Evolutionary conservation across 2,329 filamentous ascomycete genomes (phyloP), one percentile per base, ranked within the genome.

Genomic region (Sarocladium kiliense): DNA sequence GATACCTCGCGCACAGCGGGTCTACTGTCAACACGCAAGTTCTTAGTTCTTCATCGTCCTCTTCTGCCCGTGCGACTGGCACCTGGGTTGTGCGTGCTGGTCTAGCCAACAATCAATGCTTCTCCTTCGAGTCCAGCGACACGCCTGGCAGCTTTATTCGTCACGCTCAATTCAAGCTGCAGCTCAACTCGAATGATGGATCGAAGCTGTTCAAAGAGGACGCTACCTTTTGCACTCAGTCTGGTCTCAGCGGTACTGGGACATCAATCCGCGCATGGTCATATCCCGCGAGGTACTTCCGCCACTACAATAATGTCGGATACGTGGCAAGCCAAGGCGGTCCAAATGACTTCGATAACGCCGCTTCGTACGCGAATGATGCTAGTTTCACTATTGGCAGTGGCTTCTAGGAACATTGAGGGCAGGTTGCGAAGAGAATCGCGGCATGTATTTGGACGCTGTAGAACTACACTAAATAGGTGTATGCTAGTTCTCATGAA

Each of bases 41-140:
- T 11, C 75, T 84, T 57, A 70, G 76, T 0, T 78, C 76, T 18
- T 76, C 76, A 25, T 82, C 76, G 66, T 69, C 63, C 45, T 74
- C 72, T 0, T 61, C 71, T 1, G 74, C 83, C 50, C 77, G 83
- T 57, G 68, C 76, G 55, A 71, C 76, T 56, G 76, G 78, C 14
- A 82, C 72, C 62, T 83, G 77, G 75, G 78, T 71, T 0, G 77
- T 82, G 23, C 77, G 74, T 55, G 63, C 77, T 0, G 82, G 82
- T 12, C 77, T 86, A 2, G 80, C 67, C 4, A 81, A 82, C 65
- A 76, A 71, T 57, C 80, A 56, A 25, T 87, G 84, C 66, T 74
- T 74, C 64, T 86, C 82, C 0, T 86, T 86, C 58, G 83, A 86
- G 67, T 82, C 81, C 0, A 67, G 65, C 11, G 81, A 85, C 57